Evolutionary conservation across 805 yeast species (phyloP).

Genomic region (Candida anglica): DNA sequence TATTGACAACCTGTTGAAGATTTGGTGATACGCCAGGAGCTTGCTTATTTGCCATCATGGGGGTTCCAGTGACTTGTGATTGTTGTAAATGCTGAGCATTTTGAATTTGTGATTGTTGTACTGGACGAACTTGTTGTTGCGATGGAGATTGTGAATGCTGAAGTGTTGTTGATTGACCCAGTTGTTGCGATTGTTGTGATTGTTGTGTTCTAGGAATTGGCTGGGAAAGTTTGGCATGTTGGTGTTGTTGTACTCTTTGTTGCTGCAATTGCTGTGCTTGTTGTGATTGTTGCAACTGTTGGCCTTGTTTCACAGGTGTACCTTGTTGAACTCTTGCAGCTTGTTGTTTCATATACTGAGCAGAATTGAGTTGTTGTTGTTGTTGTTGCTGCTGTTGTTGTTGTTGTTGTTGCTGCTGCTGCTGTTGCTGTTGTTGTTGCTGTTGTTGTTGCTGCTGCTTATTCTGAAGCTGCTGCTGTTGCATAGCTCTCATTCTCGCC

Average conservation of each 20-base stretch:
- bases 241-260: not conserved
- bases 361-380: not conserved
- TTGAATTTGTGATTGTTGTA: not conserved
- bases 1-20: not conserved
- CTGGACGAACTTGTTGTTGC: not conserved
- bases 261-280: not conserved
- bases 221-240: not conserved
- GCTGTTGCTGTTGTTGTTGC: slow-evolving; percentile 7
- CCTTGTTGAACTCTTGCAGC: slow-evolving; percentile 1
- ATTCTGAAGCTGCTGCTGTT: slow-evolving; percentile 30
- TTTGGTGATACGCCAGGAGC: not conserved
- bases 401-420: slow-evolving; percentile 7
- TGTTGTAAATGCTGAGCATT: not conserved
- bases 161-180: not conserved
- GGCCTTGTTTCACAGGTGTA: slow-evolving; percentile 4
- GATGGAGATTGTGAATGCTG: not conserved
- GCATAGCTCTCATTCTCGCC: slow-evolving; percentile 41
- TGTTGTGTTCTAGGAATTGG: not conserved
- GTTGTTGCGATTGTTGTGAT: not conserved
- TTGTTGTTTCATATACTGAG: not conserved
- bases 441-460: slow-evolving; percentile 8
- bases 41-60: no score
- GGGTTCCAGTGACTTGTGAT: not conserved
- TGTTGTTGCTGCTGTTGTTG: slow-evolving; percentile 4
- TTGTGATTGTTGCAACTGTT: not conserved